Evolutionary conservation across 2,329 filamentous ascomycete species (phyloP).

Genomic region (Trichoderma gracile): DNA sequence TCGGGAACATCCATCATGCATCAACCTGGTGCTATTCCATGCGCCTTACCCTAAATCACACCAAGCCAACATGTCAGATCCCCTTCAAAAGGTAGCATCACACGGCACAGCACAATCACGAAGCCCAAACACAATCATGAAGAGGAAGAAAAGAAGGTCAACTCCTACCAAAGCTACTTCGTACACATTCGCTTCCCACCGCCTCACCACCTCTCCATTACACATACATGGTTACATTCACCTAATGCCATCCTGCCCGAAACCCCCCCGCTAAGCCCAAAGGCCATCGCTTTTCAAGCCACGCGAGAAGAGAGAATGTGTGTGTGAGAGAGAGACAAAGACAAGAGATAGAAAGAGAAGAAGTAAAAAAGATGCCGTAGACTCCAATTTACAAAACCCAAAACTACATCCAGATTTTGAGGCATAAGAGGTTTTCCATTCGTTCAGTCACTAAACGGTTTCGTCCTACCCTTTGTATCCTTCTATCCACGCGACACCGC

Average conservation of each 20-base stretch:
- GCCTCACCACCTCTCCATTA: neutral
- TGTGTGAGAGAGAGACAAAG: neutral
- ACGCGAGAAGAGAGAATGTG: neutral
- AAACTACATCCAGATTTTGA: constrained; percentile 45
- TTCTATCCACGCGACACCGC: constrained; percentile 36
- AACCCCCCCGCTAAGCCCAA: neutral
- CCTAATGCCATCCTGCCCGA: neutral
- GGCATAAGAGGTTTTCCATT: constrained; percentile 26
- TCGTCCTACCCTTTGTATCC: constrained; percentile 25
- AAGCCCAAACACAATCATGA: neutral
- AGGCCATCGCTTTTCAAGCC: neutral
- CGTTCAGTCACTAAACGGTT: constrained; percentile 25
- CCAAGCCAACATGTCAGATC: neutral
- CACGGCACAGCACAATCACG: neutral
- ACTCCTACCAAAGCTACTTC: neutral
- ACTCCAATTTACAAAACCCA: constrained; percentile 44
- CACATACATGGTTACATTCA: constrained; percentile 16
- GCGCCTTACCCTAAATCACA: neutral
- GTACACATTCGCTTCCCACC: neutral
- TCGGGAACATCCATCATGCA: no score
- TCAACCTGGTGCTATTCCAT: neutral
- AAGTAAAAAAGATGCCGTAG: constrained; percentile 34
- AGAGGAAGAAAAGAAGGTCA: neutral
- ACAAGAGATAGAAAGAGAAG: neutral
- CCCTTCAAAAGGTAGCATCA: neutral